phyloP scores from a whole-genome alignment of 106 monocot genomes.

The Acorus calamus region DNA sequence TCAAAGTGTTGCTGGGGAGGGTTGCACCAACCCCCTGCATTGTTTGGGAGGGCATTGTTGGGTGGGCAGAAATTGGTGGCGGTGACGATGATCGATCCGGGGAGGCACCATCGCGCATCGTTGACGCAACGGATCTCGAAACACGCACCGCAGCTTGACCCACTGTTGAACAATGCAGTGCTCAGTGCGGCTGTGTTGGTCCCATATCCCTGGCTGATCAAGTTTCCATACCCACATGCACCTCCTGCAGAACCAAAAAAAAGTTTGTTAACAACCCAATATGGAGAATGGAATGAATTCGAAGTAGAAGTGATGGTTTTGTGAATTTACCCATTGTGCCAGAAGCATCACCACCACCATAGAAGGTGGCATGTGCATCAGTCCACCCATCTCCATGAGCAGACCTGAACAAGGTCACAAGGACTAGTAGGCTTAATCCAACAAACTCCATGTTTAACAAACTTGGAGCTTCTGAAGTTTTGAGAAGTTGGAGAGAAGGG shows the following conservation, averaged over 20 bases:
- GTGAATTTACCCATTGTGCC: conserved; percentile 44
- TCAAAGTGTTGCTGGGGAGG: conserved; percentile 64
- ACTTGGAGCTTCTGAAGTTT: too few relatives aligned
- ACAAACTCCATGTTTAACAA: conserved; percentile 15
- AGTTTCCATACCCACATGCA: conserved; percentile 66
- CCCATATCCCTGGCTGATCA: conserved; percentile 58
- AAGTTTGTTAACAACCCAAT: background rate
- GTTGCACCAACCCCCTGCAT: conserved; percentile 75
- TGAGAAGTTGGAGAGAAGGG: background rate
- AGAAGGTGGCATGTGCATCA: conserved; percentile 50
- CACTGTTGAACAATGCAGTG: conserved; percentile 67
- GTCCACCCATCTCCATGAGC: conserved; percentile 23
- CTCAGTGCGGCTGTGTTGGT: conserved; percentile 53
- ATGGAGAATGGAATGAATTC: background rate
- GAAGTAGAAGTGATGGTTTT: too few relatives aligned
- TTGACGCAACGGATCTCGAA: conserved; percentile 44
- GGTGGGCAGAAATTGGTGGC: conserved; percentile 89
- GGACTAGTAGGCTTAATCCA: conserved; percentile 10
- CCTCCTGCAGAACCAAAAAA: conserved; percentile 30
- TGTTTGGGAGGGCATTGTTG: conserved; percentile 41
- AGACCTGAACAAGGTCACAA: conserved; percentile 13
- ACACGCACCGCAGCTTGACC: conserved; percentile 49
- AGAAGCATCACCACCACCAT: conserved; percentile 57
- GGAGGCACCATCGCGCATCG: conserved; percentile 38
- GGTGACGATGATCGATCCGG: conserved; percentile 60